Evolutionary conservation across 768 basidiomycete genomes (phyloP), one percentile per base, ranked within the genome.

Genomic region (Butyriboletus loyo): DNA sequence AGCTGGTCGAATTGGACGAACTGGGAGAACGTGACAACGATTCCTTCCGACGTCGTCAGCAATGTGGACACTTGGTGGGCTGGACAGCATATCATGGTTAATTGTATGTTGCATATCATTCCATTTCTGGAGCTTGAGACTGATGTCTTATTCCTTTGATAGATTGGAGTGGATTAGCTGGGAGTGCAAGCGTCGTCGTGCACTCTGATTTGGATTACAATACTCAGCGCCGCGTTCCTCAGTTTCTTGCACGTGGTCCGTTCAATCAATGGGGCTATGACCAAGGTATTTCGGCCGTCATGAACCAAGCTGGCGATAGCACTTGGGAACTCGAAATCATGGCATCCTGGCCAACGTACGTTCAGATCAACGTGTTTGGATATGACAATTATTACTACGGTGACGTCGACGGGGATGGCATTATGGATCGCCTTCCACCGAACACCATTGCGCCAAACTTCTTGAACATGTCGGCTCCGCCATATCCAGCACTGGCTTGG

Each of bases 221-320:
- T 8, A 78, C 76, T 3, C 66, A 72, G 35, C 86, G 94, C 61
- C 87, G 92, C 24, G 86, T 90, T 27, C 94, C 94, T 24, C 92
- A 94, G 61, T 77, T 95, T 60, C 73, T 97, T 48, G 89, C 84
- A 39, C 87, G 94, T 60, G 94, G 94, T 43, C 84, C 86, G 0
- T 97, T 91, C 80, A 97, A 97, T 63, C 72, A 79, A 32, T 97
- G 92, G 92, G 94, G 94, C 50, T 93, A 84, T 66, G 94, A 97
- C 73, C 75, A 83, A 52, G 94, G 94, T 62, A 80, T 92, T 38
- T 58, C 81, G 1, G 79, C 88, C 36, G 60, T 79, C 56, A 91
- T 96, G 87, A 72, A 69, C 27, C 81, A 83, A 52, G 78, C 78
- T 43, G 69, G 73, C 7, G 78, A 90, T 42, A 80, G 85, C 46